phyloP scores from a whole-genome alignment of 2,329 filamentous ascomycete genomes.

The Setomelanomma holmii region DNA sequence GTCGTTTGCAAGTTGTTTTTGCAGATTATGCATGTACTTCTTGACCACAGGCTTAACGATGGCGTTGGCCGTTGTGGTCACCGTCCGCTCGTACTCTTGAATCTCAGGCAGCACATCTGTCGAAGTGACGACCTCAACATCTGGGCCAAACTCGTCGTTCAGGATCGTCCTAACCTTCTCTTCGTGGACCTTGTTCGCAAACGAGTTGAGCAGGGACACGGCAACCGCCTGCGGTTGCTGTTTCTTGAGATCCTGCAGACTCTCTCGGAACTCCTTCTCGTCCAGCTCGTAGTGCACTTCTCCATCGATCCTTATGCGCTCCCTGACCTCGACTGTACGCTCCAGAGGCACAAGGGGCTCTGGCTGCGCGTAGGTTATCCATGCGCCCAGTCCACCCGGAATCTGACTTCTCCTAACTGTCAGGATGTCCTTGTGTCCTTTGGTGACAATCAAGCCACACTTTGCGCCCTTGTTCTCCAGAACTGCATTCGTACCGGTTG shows the following conservation, averaged over 20 bases:
- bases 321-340: conserved; percentile 54
- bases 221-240: conserved; percentile 56
- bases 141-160: conserved; percentile 52
- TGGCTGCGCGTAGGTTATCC: conserved; percentile 58
- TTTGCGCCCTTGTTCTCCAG: conserved; percentile 59
- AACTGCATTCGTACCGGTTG: conserved; percentile 59
- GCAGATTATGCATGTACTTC: conserved; percentile 53
- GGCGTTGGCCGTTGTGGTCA: conserved; percentile 58
- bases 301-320: conserved; percentile 55
- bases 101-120: conserved; percentile 56
- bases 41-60: conserved; percentile 58
- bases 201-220: conserved; percentile 57
- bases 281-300: conserved; percentile 52
- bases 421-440: conserved; percentile 59
- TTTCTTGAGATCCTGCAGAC: conserved; percentile 48
- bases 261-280: conserved; percentile 46
- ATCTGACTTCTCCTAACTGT: conserved; percentile 58
- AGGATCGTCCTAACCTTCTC: conserved; percentile 48
- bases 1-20: conserved; percentile 49
- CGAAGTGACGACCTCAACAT: conserved; percentile 55
- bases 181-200: conserved; percentile 55
- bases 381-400: conserved; percentile 59
- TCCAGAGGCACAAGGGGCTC: conserved; percentile 59
- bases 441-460: conserved; percentile 56
- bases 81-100: conserved; percentile 59